Conservation (phyloP, 192 early-diverging fungal species). For the Linnemannia schmuckeri region DNA sequence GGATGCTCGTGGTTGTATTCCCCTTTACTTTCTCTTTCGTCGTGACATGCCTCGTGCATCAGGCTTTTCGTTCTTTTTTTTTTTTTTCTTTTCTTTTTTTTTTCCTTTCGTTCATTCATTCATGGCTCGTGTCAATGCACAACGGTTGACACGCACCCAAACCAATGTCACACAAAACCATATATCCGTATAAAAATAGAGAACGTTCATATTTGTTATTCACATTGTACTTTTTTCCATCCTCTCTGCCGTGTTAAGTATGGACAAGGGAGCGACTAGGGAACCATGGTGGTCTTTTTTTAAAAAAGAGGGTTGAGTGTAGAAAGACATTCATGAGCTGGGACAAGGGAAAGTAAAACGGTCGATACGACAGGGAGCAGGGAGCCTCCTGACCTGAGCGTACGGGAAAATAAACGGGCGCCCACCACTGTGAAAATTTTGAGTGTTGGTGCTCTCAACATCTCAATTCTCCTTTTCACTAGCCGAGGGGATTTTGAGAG, state of each 20-base stretch:
- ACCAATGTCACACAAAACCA: background rate
- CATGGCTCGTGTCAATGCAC: background rate
- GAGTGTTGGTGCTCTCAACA: background rate
- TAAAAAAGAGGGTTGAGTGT: no score
- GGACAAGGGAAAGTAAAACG: no score
- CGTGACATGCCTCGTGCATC: background rate
- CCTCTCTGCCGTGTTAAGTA: background rate
- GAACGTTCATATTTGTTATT: background rate
- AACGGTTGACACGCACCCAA: background rate
- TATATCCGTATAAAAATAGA: background rate
- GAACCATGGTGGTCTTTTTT: no score
- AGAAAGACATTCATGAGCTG: no score
- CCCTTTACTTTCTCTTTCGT: no score
- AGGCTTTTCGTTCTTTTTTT: background rate
- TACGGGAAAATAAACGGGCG: background rate
- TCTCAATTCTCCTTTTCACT: background rate
- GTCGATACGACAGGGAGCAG: no score
- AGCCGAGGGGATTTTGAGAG: background rate
- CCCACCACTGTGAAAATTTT: background rate
- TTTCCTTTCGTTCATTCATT: background rate
- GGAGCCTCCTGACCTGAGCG: background rate
- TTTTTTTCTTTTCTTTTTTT: background rate
- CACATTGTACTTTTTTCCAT: background rate
- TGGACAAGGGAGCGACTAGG: no score
- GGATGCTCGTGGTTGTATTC: background rate